phyloP scores from a whole-genome alignment of 192 early-diverging fungal species.

The Coemansia erecta region DNA sequence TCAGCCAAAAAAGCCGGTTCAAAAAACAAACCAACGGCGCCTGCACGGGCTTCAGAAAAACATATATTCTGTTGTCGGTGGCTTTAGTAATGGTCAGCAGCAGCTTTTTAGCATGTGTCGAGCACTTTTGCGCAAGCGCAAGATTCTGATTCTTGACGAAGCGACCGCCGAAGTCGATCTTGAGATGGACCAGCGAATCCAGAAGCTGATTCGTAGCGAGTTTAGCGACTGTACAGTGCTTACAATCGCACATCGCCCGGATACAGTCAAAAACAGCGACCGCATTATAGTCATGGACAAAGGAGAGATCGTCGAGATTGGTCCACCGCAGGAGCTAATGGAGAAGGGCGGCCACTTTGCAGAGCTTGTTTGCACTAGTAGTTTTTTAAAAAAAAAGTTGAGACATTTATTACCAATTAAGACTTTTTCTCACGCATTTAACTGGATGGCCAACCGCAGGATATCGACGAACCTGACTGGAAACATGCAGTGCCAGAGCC shows the following conservation, averaged over 20 bases:
- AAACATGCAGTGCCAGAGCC: slow-evolving; percentile 18
- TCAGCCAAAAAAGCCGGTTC: too few relatives aligned
- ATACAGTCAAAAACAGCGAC: slow-evolving; percentile 1
- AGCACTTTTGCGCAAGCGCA: not conserved
- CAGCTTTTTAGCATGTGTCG: not conserved
- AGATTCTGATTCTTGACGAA: not conserved
- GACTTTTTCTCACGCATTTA: too few relatives aligned
- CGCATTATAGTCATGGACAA: not conserved
- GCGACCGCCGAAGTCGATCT: not conserved
- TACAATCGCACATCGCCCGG: not conserved
- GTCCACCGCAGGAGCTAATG: not conserved
- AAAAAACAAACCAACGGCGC: too few relatives aligned
- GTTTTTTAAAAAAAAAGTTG: too few relatives aligned
- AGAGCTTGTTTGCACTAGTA: not conserved
- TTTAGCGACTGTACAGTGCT: not conserved
- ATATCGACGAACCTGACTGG: slow-evolving; percentile 14
- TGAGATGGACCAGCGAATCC: not conserved
- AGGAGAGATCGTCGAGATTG: not conserved
- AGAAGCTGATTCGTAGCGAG: not conserved
- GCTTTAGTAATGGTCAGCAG: not conserved
- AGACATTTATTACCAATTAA: too few relatives aligned
- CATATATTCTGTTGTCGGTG: too few relatives aligned
- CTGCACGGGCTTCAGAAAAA: too few relatives aligned
- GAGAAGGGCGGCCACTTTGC: not conserved
- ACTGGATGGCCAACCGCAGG: slow-evolving; percentile 14